Conservation (phyloP, 352 stramenopile genomes). For the Globisporangium alternatum region DNA sequence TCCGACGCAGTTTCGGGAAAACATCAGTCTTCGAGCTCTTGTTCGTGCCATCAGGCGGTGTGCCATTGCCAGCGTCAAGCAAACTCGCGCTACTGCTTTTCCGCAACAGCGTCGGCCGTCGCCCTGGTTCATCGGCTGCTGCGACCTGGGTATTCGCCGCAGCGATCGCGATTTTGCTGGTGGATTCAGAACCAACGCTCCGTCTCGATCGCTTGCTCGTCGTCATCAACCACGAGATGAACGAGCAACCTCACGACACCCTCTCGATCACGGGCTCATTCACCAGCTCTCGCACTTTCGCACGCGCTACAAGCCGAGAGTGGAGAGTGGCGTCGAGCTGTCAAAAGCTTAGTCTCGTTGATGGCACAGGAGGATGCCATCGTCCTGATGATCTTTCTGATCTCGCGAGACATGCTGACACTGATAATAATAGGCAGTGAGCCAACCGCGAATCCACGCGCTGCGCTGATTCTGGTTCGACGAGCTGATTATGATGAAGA, state of each 20-base stretch:
- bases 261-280: neutral
- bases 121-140: neutral
- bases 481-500: neutral
- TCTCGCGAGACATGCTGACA: neutral
- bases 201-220: slow-evolving; percentile 14
- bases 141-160: neutral
- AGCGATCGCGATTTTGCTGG: slow-evolving; percentile 1
- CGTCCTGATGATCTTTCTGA: slow-evolving; percentile 3
- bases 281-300: neutral
- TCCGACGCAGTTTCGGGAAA: slow-evolving; percentile 35
- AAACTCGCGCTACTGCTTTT: slow-evolving; percentile 62
- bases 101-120: slow-evolving; percentile 27
- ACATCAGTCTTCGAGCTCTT: slow-evolving; percentile 1
- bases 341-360: neutral
- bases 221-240: slow-evolving; percentile 9
- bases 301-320: neutral
- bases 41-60: neutral
- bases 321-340: neutral
- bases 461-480: neutral
- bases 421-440: neutral
- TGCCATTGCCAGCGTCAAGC: slow-evolving; percentile 25
- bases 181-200: neutral
- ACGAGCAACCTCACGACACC: neutral
- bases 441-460: neutral
- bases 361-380: neutral